These are phyloP conservation scores for Trichoderma parareesei DNA, from an alignment of 495 filamentous ascomycete species.

Conservation along the genomic window DNA sequence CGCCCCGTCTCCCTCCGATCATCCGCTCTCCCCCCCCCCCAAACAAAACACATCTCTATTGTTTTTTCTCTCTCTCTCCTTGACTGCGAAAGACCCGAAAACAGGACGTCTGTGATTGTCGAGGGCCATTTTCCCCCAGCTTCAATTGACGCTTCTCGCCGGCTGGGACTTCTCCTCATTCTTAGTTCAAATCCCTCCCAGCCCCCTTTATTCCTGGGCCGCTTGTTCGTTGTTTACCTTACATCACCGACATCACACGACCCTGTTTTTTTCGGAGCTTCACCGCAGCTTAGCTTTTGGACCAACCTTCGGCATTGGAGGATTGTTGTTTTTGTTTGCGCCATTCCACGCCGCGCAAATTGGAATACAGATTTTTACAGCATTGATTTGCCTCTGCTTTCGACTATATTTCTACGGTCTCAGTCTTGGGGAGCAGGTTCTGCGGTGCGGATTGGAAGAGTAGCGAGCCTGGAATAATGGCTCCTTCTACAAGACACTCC, in stretches of 20 bases:
- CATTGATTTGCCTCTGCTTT: background rate
- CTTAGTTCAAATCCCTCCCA: background rate
- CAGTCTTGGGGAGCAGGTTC: background rate
- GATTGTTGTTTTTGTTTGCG: background rate
- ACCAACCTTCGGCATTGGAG: too few species aligned
- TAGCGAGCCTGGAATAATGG: conserved; percentile 27
- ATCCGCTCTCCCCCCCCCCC: background rate
- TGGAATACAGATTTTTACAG: background rate
- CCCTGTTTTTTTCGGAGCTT: conserved; percentile 6
- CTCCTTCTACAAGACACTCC: conserved; percentile 31
- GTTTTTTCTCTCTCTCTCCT: background rate
- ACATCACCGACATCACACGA: conserved; percentile 12
- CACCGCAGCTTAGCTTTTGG: conserved; percentile 3
- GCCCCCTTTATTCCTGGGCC: conserved; percentile 13
- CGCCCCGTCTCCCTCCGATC: background rate
- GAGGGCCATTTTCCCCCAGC: background rate
- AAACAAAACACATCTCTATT: too few species aligned
- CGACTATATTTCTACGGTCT: background rate
- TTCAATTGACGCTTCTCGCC: background rate
- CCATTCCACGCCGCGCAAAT: background rate
- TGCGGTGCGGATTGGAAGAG: background rate
- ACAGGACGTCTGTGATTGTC: background rate
- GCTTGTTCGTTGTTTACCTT: conserved; percentile 15
- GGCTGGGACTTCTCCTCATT: background rate
- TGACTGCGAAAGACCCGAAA: background rate